Conservation (phyloP, 352 stramenopile species). For the Globisporangium rhizosaccharum region DNA sequence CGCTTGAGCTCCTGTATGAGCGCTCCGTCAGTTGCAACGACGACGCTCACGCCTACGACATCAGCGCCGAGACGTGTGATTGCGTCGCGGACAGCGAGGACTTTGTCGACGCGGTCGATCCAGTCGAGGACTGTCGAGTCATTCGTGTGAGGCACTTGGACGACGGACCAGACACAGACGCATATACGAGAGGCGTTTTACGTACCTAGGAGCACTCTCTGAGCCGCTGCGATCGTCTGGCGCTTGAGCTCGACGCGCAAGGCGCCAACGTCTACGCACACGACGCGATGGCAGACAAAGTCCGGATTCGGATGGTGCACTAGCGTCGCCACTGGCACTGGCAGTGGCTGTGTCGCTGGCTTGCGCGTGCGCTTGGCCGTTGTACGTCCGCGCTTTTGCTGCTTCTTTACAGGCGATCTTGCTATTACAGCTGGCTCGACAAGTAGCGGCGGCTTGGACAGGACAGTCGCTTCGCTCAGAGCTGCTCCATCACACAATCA, state of each 20-base stretch:
- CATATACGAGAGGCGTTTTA: not conserved
- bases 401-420: conserved; percentile 1
- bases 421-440: not conserved
- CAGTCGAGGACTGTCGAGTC: conserved; percentile 38
- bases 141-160: not conserved
- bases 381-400: not conserved
- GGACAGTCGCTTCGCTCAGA: conserved; percentile 34
- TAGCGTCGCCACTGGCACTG: not conserved
- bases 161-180: not conserved
- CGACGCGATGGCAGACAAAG: conserved; percentile 24
- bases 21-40: conserved; percentile 31
- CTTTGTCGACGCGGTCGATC: conserved; percentile 36
- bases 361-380: not conserved
- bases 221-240: conserved; percentile 13
- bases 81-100: conserved; percentile 40
- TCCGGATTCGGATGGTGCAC: conserved; percentile 4
- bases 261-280: conserved; percentile 19
- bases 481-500: conserved; percentile 16
- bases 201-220: conserved; percentile 28
- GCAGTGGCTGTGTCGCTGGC: not conserved
- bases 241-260: conserved; percentile 27
- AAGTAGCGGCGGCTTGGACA: conserved; percentile 3
- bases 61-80: conserved; percentile 34
- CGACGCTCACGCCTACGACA: conserved; percentile 41
- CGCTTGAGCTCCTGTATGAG: conserved; percentile 33